Evolutionary conservation across 2,329 filamentous ascomycete genomes (phyloP).

Genomic region (Ophiostoma ulmi): DNA sequence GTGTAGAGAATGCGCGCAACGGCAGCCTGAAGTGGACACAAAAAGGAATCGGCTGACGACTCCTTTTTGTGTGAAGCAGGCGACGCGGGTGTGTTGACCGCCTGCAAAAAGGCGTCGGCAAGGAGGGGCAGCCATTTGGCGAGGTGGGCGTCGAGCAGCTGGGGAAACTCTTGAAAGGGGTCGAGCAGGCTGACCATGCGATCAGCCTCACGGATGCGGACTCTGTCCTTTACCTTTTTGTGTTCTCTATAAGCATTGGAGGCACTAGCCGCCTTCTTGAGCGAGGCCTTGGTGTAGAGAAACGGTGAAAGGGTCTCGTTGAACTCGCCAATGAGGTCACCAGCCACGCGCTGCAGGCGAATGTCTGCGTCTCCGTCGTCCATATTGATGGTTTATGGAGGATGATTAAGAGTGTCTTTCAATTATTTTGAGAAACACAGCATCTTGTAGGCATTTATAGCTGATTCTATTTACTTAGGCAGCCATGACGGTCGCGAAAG

Average conservation of each 20-base stretch:
- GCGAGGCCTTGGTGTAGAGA: slow-evolving; percentile 33
- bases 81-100: slow-evolving; percentile 14
- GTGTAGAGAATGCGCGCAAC: slow-evolving; percentile 78
- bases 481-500: not conserved
- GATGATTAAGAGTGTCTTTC: not conserved
- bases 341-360: slow-evolving; percentile 56
- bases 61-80: not conserved
- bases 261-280: not conserved
- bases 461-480: not conserved
- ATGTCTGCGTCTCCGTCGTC: slow-evolving; percentile 57
- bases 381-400: slow-evolving; percentile 38
- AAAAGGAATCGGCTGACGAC: slow-evolving; percentile 37
- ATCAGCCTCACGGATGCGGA: slow-evolving; percentile 28
- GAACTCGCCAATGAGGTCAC: slow-evolving; percentile 55
- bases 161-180: slow-evolving; percentile 90
- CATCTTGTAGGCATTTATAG: not conserved
- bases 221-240: slow-evolving; percentile 19
- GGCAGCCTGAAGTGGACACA: slow-evolving; percentile 59
- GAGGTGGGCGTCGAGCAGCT: slow-evolving; percentile 82
- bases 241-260: not conserved
- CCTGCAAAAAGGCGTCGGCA: slow-evolving; percentile 68
- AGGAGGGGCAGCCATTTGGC: slow-evolving; percentile 69
- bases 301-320: slow-evolving; percentile 49
- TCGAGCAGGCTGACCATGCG: slow-evolving; percentile 54
- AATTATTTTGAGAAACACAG: not conserved